A percentile compares a stretch with the other conserved stretches of the same genome.
Conservation (phyloP, 495 filamentous ascomycete species). For the Penicillium ucsense region DNA sequence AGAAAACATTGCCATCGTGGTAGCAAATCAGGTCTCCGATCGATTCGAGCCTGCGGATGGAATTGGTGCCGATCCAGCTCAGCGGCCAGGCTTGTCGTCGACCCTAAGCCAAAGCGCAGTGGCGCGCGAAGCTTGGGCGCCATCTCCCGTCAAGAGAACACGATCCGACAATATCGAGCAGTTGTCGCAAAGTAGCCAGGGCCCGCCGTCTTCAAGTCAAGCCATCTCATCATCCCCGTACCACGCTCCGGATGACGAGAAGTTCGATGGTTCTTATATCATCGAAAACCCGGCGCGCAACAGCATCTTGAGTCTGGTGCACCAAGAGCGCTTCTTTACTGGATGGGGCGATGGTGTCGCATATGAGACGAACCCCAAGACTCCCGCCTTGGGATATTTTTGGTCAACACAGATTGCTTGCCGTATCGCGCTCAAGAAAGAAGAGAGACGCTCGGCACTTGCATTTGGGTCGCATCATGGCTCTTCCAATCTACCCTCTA, state of each 20-base stretch:
- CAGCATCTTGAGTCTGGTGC: conserved; percentile 58
- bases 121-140: conserved; percentile 10
- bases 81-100: conserved; percentile 8
- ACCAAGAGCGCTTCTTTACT: conserved; percentile 89
- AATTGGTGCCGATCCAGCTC: not conserved
- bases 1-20: conserved; percentile 72
- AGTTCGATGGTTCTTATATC: conserved; percentile 31
- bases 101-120: conserved; percentile 7
- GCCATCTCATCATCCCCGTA: conserved; percentile 20
- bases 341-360: conserved; percentile 67
- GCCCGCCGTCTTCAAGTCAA: conserved; percentile 19
- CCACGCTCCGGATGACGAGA: conserved; percentile 26
- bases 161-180: conserved; percentile 9
- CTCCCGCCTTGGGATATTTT: conserved; percentile 73
- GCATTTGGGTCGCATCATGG: not conserved
- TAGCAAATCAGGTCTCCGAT: conserved; percentile 95
- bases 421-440: conserved; percentile 70
- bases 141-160: conserved; percentile 15
- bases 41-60: conserved; percentile 46
- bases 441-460: conserved; percentile 11
- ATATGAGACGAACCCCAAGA: conserved; percentile 47
- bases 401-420: conserved; percentile 84
- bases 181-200: conserved; percentile 5
- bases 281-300: conserved; percentile 29
- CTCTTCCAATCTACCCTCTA: conserved; percentile 2